These are phyloP conservation scores for Macrolepiota fuliginosa DNA, from an alignment of 768 basidiomycete species.

Conservation along the genomic window DNA sequence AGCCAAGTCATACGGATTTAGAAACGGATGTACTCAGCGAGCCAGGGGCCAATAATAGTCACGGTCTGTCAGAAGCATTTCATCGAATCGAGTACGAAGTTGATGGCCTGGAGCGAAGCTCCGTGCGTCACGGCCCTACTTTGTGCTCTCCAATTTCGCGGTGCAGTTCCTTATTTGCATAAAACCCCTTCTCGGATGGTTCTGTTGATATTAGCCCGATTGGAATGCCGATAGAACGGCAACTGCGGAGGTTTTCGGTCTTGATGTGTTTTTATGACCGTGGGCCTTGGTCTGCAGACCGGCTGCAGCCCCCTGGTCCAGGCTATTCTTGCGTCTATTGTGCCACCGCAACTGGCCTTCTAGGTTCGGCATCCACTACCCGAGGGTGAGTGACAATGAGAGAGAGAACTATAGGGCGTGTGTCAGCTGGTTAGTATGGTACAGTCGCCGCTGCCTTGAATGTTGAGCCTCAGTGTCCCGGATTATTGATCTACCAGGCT, in stretches of 20 bases:
- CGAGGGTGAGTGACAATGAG: too few relatives aligned
- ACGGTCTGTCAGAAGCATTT: not conserved
- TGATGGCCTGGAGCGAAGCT: constrained; percentile 4
- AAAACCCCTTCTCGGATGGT: not conserved
- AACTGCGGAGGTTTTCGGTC: not conserved
- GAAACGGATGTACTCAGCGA: not conserved
- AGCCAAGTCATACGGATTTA: constrained; percentile 6
- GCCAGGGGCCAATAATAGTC: not conserved
- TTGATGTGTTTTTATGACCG: constrained; percentile 6
- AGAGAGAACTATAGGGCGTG: too few relatives aligned
- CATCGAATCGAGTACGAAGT: not conserved
- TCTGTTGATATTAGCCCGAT: not conserved
- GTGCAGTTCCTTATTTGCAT: not conserved
- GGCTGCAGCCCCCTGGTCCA: not conserved
- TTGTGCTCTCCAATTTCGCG: not conserved
- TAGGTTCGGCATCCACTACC: too few relatives aligned
- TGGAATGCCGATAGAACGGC: not conserved
- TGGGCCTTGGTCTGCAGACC: not conserved
- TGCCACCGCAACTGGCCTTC: too few relatives aligned
- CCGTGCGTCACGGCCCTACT: constrained; percentile 9
- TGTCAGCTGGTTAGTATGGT: too few relatives aligned
- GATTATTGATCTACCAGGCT: too few relatives aligned
- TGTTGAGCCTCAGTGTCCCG: too few relatives aligned
- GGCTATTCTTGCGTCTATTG: too few relatives aligned
- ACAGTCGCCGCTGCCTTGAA: too few relatives aligned